Base-by-base conservation (phyloP, 306 rosid genomes). In the Lagenaria siceraria region DNA sequence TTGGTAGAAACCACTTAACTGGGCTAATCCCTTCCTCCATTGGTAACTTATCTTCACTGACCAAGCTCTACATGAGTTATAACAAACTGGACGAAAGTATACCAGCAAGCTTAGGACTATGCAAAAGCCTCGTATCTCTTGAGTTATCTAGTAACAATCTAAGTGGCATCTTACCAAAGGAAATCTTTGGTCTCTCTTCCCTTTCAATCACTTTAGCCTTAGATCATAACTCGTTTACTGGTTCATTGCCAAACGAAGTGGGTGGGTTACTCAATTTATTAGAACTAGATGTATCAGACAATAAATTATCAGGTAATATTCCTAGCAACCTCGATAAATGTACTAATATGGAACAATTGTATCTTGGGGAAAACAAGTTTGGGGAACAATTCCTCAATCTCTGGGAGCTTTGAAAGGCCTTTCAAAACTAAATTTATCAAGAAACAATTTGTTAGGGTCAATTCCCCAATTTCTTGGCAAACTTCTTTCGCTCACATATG, bases 191-290 rank as follows among this genome's bases (percentile, higher is more conserved):
- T 24, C 15, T 86, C 36, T 68, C 82, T 66, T 75, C 81, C 72
- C 56, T 82, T 61, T 75, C 83, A 6, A 31, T 70, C 6, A 61
- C 3, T 43, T 70, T 87, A 56, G 33, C 8, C 42, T 13, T 84
- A 70, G 49, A 79, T 46, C 18, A 69, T 17, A 86, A 84, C 76
- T 60, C 19, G 48, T 35, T 86, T 53, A 78, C 72, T 24, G 83
- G 89, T 12, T n/a, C 78, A 10, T 48, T 84, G 56, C 84, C 86
- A 8, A 10, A 6, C 19, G 85, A 87, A 80, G 84, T 84, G 24
- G 85, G 78, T 10, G 43, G 12, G 12, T 65, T 78, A 3, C 58
- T 27, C 7, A 63, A 69, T 56, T 82, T 84, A 2, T 25, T 17
- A 0, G 3, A 22, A 63, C 55, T 87, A 48, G 80, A 80, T 21